Percentiles rank a stretch among this genome's conserved stretches.
Conservation (phyloP, 1,284 basidiomycete species). For the Irpex lacteus region DNA sequence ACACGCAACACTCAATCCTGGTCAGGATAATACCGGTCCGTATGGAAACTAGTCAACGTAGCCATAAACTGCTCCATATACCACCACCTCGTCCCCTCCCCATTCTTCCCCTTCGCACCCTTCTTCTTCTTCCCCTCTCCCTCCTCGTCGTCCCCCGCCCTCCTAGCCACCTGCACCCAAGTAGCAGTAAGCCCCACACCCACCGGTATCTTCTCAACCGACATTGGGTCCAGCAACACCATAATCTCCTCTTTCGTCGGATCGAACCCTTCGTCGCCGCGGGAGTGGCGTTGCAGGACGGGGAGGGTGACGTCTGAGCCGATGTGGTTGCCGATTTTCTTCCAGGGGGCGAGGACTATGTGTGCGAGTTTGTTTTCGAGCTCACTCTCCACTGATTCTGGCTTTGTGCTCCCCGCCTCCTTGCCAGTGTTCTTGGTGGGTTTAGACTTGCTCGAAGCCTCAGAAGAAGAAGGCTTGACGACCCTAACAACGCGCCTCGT, state of each 20-base stretch:
- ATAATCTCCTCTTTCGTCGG: constrained; percentile 51
- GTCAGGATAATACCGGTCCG: constrained; percentile 18
- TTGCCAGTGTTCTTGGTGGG: not conserved
- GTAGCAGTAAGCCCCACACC: constrained; percentile 58
- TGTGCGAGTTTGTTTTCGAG: constrained; percentile 45
- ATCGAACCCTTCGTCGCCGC: constrained; percentile 34
- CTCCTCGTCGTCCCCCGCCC: constrained; percentile 19
- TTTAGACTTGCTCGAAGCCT: constrained; percentile 15
- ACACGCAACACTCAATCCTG: constrained; percentile 1
- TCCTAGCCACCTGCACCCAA: constrained; percentile 59
- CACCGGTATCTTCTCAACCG: constrained; percentile 39
- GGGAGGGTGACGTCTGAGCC: constrained; percentile 37
- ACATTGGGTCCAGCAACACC: constrained; percentile 47
- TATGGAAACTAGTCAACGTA: constrained; percentile 28
- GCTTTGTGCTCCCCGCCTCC: constrained; percentile 21
- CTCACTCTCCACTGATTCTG: constrained; percentile 51
- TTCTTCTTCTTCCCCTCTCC: constrained; percentile 7
- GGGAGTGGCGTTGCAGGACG: constrained; percentile 40
- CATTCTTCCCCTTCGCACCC: constrained; percentile 22
- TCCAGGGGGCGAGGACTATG: constrained; percentile 55
- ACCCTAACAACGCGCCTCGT: constrained; percentile 44
- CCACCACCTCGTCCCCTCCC: constrained; percentile 27
- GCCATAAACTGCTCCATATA: constrained; percentile 28
- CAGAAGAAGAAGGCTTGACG: constrained; percentile 10
- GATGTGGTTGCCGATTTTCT: constrained; percentile 33